Evolutionary conservation across 768 basidiomycete genomes (phyloP).

Genomic region (Trametes cubensis): DNA sequence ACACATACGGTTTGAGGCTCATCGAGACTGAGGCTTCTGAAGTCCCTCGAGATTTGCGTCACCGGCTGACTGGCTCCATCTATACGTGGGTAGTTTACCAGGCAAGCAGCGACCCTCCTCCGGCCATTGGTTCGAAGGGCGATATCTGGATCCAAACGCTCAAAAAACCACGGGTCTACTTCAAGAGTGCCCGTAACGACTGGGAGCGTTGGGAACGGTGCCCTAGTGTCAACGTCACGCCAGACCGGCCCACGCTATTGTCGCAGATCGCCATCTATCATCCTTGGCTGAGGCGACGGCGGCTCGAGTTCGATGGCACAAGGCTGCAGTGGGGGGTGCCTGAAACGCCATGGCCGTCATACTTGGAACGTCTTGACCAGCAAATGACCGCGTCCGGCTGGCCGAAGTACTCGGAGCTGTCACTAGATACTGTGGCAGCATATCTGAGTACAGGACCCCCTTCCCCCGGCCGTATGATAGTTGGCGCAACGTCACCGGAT

Average conservation of each 20-base stretch:
- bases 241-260: not conserved
- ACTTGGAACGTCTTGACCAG: not conserved
- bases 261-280: not conserved
- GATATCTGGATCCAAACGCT: not conserved
- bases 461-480: not conserved
- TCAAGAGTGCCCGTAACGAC: not conserved
- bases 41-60: not conserved
- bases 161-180: not conserved
- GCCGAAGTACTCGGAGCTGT: not conserved
- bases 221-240: not conserved
- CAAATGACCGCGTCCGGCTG: not conserved
- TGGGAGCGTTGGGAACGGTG: not conserved
- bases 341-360: not conserved
- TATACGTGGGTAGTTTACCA: not conserved
- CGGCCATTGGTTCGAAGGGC: not conserved
- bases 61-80: not conserved
- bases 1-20: not conserved
- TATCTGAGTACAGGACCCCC: not conserved
- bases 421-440: not conserved
- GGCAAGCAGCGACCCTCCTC: not conserved
- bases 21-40: not conserved
- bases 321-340: not conserved
- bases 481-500: not conserved
- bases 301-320: not conserved
- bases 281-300: conserved; percentile 4